Evolutionary conservation across 306 rosid genomes (phyloP), one percentile per base, ranked within the genome.

Genomic region (Vicia villosa): DNA sequence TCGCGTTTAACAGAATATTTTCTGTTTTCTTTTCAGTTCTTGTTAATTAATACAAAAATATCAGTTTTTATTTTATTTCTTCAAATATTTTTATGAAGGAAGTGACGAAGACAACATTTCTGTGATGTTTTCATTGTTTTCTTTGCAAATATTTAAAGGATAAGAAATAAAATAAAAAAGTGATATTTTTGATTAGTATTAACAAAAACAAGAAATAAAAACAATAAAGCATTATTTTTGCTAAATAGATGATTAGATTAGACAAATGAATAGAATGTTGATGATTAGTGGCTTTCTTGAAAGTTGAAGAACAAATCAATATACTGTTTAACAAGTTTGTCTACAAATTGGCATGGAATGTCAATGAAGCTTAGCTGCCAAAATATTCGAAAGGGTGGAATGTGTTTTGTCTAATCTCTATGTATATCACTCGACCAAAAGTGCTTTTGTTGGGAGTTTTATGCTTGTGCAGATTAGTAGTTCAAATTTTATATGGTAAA

Each of bases 281-380:
- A 55, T 52, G 69, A 38, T 28, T 28, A 47, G 62, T 70, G 56
- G 66, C 37, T 62, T 75, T 54, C 64, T n/a, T 68, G 76, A 42
- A 59, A 49, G 20, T 17, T 65, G 80, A 62, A 42, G 42, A 58
- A 65, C 59, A 63, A n/a, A 47, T 34, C 65, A 54, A 47, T 34
- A 54, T 72, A 45, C 67, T 37, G 58, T 57, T n/a, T 40, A 43
- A 49, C 60, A 36, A 56, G 41, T 28, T 69, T 37, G 57, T 64
- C 8, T 34, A 54, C 69, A 57, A 42, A 47, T 60, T 56, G 79
- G 38, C 69, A 58, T 16, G 65, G 22, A 76, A 72, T 73, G 66
- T 70, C 36, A 70, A 80, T 40, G 75, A 63, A 57, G 82, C n/a
- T n/a, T n/a, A n/a, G n/a, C 72, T 69, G 51, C 65, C 54, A 56